Evolutionary conservation across 2,329 filamentous ascomycete species (phyloP).

Genomic region (Botrytis porri): DNA sequence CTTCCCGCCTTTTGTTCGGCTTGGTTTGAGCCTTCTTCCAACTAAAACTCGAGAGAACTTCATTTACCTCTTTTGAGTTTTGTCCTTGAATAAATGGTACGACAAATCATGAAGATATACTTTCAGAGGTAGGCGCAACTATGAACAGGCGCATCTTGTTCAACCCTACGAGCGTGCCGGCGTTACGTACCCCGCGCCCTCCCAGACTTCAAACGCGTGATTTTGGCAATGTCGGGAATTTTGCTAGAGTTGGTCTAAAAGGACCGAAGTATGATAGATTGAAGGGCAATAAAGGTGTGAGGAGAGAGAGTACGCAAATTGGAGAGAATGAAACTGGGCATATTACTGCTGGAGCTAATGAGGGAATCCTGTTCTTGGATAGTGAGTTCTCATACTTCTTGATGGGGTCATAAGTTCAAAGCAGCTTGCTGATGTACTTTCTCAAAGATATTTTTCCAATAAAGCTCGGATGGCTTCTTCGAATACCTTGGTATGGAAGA

Average conservation of each 20-base stretch:
- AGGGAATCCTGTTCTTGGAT: slow-evolving; percentile 86
- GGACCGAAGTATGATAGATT: slow-evolving; percentile 17
- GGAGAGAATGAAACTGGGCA: slow-evolving; percentile 73
- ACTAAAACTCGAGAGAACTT: neutral
- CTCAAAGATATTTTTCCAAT: slow-evolving; percentile 78
- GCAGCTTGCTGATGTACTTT: neutral
- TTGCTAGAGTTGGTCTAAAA: slow-evolving; percentile 22
- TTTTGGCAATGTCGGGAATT: slow-evolving; percentile 29
- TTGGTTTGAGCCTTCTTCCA: neutral
- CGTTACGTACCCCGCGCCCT: slow-evolving; percentile 34
- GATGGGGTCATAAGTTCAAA: neutral
- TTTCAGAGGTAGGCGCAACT: slow-evolving; percentile 10
- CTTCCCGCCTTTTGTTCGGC: slow-evolving; percentile 5
- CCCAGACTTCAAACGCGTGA: slow-evolving; percentile 23
- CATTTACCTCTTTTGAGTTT: neutral
- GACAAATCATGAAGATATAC: slow-evolving; percentile 10
- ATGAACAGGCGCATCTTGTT: slow-evolving; percentile 37
- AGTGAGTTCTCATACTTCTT: slow-evolving; percentile 52
- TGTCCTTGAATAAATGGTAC: neutral
- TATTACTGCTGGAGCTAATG: slow-evolving; percentile 70
- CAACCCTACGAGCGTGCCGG: slow-evolving; percentile 39
- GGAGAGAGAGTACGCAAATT: slow-evolving; percentile 46
- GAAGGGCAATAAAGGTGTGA: slow-evolving; percentile 26
- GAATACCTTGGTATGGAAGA: slow-evolving; percentile 47
- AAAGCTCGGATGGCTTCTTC: slow-evolving; percentile 62